Conservation (phyloP, 495 filamentous ascomycete genomes). For the Extremus antarcticus region DNA sequence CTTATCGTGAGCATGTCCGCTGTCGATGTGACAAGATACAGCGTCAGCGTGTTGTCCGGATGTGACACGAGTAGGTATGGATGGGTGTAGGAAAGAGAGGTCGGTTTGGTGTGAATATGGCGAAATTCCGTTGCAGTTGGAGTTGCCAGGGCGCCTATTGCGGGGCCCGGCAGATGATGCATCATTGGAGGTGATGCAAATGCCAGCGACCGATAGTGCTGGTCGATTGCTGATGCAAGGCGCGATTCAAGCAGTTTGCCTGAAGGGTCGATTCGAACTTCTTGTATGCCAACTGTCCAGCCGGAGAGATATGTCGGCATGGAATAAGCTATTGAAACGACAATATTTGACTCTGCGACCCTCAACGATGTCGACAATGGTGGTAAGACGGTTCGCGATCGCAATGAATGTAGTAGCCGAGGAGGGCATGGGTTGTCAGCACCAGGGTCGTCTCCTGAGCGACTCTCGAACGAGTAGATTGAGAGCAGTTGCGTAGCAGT, state of each 20-base stretch:
- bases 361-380: slow-evolving; percentile 73
- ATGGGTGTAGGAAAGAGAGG: slow-evolving; percentile 73
- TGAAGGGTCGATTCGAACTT: slow-evolving; percentile 51
- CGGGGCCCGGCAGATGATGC: slow-evolving; percentile 23
- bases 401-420: slow-evolving; percentile 63
- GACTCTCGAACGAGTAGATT: slow-evolving; percentile 50
- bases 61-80: slow-evolving; percentile 85
- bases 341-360: slow-evolving; percentile 44
- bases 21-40: slow-evolving; percentile 74
- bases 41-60: slow-evolving; percentile 81
- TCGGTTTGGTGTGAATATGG: slow-evolving; percentile 41
- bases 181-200: slow-evolving; percentile 28
- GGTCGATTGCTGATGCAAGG: slow-evolving; percentile 38
- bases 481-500: slow-evolving; percentile 61
- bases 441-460: background rate
- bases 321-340: slow-evolving; percentile 78
- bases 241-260: slow-evolving; percentile 47
- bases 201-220: slow-evolving; percentile 29
- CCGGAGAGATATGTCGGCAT: slow-evolving; percentile 55
- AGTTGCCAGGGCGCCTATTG: slow-evolving; percentile 16
- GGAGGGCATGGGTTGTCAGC: slow-evolving; percentile 31
- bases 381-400: slow-evolving; percentile 67
- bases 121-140: slow-evolving; percentile 6
- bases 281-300: slow-evolving; percentile 87
- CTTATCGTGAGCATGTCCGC: slow-evolving; percentile 56